Conservation (phyloP, 2,329 filamentous ascomycete genomes). For the Graphiopsis chlorocephala region DNA sequence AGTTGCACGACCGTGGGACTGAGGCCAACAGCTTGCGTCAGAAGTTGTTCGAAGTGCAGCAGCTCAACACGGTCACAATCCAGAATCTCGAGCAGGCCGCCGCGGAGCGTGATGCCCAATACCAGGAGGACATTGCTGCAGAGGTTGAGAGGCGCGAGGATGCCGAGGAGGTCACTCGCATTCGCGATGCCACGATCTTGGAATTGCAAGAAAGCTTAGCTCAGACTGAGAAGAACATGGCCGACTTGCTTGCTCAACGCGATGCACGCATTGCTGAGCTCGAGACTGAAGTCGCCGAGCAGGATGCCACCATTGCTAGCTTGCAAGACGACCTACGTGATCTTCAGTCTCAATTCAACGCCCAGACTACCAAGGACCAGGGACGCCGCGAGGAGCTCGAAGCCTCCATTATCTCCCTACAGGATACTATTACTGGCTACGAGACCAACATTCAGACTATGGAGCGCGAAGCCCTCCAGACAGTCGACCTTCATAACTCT, state of each 20-base stretch:
- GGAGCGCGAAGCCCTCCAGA: conserved; percentile 24
- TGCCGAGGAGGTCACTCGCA: conserved; percentile 37
- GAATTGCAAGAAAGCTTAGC: conserved; percentile 37
- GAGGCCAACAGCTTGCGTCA: conserved; percentile 49
- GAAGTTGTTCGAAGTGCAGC: conserved; percentile 47
- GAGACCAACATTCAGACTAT: conserved; percentile 28
- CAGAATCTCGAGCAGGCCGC: conserved; percentile 37
- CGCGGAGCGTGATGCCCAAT: conserved; percentile 40
- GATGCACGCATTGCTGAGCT: conserved; percentile 32
- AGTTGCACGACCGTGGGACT: conserved; percentile 41
- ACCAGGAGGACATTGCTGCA: conserved; percentile 37
- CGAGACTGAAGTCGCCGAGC: conserved; percentile 26
- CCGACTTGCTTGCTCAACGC: conserved; percentile 27
- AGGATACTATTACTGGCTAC: conserved; percentile 24
- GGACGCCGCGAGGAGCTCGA: conserved; percentile 27
- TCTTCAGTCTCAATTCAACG: conserved; percentile 23
- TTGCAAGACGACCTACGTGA: conserved; percentile 27
- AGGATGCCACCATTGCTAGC: conserved; percentile 27
- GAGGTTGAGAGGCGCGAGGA: conserved; percentile 40
- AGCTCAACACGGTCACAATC: conserved; percentile 40
- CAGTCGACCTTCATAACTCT: conserved; percentile 28
- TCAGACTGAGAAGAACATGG: conserved; percentile 31
- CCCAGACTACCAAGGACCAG: conserved; percentile 19
- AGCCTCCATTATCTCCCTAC: conserved; percentile 26
- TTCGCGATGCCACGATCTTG: conserved; percentile 35